A percentile compares a stretch with the other conserved stretches of the same genome.
These are phyloP conservation scores for Chaetomidium leptoderma DNA, from an alignment of 495 filamentous ascomycete genomes.

Conservation along the genomic window DNA sequence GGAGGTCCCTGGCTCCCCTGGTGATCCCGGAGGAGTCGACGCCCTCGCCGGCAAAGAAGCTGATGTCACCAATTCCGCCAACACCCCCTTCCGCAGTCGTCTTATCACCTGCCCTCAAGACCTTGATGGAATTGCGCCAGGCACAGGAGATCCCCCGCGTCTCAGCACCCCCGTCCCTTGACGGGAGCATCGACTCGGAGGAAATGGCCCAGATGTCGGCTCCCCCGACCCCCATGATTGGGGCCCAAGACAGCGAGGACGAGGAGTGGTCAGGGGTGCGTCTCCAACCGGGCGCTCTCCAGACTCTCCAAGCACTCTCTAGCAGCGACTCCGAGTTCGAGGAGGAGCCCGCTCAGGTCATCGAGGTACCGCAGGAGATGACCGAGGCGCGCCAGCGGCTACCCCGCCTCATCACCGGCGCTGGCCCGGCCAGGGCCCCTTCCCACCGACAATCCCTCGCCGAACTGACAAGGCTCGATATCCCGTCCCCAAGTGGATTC, in stretches of 20 bases:
- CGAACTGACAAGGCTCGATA: slow-evolving; percentile 65
- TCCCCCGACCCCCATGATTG: slow-evolving; percentile 72
- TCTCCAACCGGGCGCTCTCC: slow-evolving; percentile 71
- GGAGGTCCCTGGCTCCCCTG: slow-evolving; percentile 58
- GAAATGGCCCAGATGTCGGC: slow-evolving; percentile 74
- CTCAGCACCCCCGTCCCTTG: slow-evolving; percentile 81
- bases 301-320: slow-evolving; percentile 71
- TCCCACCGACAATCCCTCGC: slow-evolving; percentile 46
- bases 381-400: slow-evolving; percentile 38
- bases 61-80: slow-evolving; percentile 65
- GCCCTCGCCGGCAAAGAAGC: slow-evolving; percentile 27
- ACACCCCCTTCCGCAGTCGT: slow-evolving; percentile 72
- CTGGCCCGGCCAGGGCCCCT: slow-evolving; percentile 26
- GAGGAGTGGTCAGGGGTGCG: slow-evolving; percentile 60
- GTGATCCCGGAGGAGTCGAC: slow-evolving; percentile 57
- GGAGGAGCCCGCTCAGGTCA: slow-evolving; percentile 49
- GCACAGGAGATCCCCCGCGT: slow-evolving; percentile 58
- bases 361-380: slow-evolving; percentile 44
- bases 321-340: slow-evolving; percentile 50
- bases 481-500: slow-evolving; percentile 87
- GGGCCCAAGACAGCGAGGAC: slow-evolving; percentile 48
- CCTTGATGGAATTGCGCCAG: slow-evolving; percentile 55
- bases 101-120: slow-evolving; percentile 69
- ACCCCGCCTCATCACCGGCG: slow-evolving; percentile 37
- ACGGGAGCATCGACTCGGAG: slow-evolving; percentile 82